Base-by-base conservation (phyloP, 371 early-diverging fungal genomes). In the Aphelidium insulamus region DNA sequence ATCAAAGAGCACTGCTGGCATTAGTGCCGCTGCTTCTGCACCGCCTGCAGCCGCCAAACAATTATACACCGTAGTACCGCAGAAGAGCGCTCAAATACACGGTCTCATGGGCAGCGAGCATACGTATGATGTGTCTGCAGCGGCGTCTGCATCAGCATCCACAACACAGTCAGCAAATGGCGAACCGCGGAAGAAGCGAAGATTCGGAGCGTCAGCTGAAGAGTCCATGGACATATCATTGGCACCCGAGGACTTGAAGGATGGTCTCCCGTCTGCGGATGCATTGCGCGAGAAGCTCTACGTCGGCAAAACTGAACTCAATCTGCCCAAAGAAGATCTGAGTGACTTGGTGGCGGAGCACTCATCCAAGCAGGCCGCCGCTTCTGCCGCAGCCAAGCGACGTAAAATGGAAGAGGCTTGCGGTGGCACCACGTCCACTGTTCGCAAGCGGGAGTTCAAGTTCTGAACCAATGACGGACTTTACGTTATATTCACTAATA, bases 41-140 rank as follows among this genome's bases (percentile, higher is more conserved):
- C 54, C 53, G 21, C 75, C 72, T 30, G 72, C 69, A 11, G 66
- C 57, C n/a, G 68, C 73, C 6, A 73, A 69, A 38, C 69, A 69
- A 30, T 55, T 92, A 19, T 92, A 84, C 48, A 76, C 73, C 14
- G 77, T 92, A n/a, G 43, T 92, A 30, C 82, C 79, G 10, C 73
- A 87, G 48, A 63, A 68, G 22, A 64, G 71, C 29, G 66, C 70
- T 32, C 49, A 59, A n/a, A 63, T 78, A 26, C 52, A 60, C 3
- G 88, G 84, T 5, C 79, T 88, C 43, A 87, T 92, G 91, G 94
- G 86, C 21, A 80, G 82, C 28, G 76, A 81, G 44, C 84, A 82
- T 45, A 75, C 76, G 7, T 92, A 92, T 41, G 83, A 87, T 40
- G 33, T 88, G 28, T 48, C 69, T 11, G 42, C 55, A 2, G 48